Conservation (phyloP, 2,329 filamentous ascomycete genomes). For the Coleophoma crateriformis region DNA sequence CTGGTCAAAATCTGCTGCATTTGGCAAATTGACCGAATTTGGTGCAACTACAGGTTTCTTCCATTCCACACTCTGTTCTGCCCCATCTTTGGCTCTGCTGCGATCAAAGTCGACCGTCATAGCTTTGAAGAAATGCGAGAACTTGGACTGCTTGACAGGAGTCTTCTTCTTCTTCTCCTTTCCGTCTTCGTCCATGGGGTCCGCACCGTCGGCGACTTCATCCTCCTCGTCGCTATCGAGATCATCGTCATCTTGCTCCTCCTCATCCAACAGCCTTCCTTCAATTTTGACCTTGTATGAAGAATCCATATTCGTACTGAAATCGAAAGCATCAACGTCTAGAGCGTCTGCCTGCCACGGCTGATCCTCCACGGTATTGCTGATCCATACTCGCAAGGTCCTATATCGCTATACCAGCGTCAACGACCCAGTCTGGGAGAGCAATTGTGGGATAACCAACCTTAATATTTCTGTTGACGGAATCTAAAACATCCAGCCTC, state of each 20-base stretch:
- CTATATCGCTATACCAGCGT: constrained; percentile 55
- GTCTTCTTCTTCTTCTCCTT: constrained; percentile 31
- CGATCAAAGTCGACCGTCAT: constrained; percentile 70
- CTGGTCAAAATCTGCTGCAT: constrained; percentile 78
- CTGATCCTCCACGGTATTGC: constrained; percentile 90
- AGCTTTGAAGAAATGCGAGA: constrained; percentile 80
- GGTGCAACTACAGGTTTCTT: constrained; percentile 63
- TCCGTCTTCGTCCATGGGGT: constrained; percentile 57
- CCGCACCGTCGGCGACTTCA: constrained; percentile 34
- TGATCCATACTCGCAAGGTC: constrained; percentile 89
- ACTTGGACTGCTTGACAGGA: constrained; percentile 44
- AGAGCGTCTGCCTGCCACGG: constrained; percentile 75
- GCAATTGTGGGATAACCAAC: constrained; percentile 30
- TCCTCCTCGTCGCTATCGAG: constrained; percentile 44
- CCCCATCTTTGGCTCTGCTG: constrained; percentile 48
- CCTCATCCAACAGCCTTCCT: constrained; percentile 72
- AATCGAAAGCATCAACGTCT: constrained; percentile 74
- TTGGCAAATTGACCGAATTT: constrained; percentile 42
- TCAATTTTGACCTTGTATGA: constrained; percentile 91
- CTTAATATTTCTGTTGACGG: constrained; percentile 68
- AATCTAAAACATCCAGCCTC: constrained; percentile 83
- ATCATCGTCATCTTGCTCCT: constrained; percentile 46
- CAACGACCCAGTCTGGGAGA: constrained; percentile 1
- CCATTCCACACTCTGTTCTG: constrained; percentile 70
- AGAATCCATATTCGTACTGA: constrained; percentile 69